Evolutionary conservation across 2,329 filamentous ascomycete genomes (phyloP).

Genomic region (Fusarium agapanthi): DNA sequence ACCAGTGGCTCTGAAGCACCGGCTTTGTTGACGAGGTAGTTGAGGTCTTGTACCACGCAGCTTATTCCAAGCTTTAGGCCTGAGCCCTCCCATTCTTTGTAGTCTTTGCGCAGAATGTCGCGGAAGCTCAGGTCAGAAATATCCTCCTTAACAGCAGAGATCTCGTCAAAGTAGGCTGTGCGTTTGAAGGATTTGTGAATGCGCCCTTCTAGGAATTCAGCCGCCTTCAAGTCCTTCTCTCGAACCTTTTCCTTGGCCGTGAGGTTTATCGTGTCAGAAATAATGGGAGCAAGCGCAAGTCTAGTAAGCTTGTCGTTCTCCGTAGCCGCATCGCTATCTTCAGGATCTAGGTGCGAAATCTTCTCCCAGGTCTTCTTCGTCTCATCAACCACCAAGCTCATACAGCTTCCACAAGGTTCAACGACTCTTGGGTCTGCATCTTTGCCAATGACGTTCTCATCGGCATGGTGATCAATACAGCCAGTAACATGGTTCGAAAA

Average conservation of each 20-base stretch:
- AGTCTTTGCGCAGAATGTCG: constrained; percentile 82
- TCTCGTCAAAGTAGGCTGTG: constrained; percentile 64
- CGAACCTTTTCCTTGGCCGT: constrained; percentile 71
- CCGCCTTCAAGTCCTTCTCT: constrained; percentile 65
- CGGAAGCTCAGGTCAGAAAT: constrained; percentile 67
- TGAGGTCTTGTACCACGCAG: constrained; percentile 69
- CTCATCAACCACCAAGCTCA: constrained; percentile 72
- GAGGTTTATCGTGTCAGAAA: constrained; percentile 78
- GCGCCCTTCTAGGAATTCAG: constrained; percentile 64
- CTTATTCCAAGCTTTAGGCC: constrained; percentile 71
- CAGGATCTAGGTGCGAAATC: constrained; percentile 43
- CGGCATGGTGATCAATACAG: constrained; percentile 82
- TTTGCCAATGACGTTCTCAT: constrained; percentile 65
- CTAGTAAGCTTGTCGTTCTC: constrained; percentile 69
- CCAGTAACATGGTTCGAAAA: constrained; percentile 66
- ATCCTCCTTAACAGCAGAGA: constrained; percentile 73
- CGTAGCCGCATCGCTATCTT: constrained; percentile 38
- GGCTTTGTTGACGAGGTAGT: constrained; percentile 66
- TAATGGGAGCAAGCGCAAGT: constrained; percentile 73
- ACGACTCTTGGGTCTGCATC: constrained; percentile 67
- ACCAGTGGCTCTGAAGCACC: constrained; percentile 57
- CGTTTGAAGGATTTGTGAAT: constrained; percentile 58
- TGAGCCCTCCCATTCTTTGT: constrained; percentile 77
- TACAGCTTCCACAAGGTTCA: constrained; percentile 75
- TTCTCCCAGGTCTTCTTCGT: constrained; percentile 66